phyloP scores from a whole-genome alignment of 768 basidiomycete species.

The Collybia sordida region DNA sequence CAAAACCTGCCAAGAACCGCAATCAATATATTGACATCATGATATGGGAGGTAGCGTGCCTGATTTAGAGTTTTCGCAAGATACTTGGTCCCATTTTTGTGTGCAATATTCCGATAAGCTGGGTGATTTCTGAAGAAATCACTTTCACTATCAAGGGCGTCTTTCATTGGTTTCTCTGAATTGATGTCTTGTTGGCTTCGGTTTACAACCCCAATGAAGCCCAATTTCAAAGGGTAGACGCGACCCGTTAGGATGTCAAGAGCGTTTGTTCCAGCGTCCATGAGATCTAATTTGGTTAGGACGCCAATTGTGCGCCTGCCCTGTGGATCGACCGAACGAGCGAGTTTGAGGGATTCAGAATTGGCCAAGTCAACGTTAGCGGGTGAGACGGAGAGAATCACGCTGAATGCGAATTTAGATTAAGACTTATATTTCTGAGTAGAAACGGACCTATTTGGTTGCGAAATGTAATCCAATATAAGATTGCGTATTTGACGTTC shows the following conservation, averaged over 20 bases:
- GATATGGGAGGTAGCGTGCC: slow-evolving; percentile 39
- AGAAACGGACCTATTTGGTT: slow-evolving; percentile 81
- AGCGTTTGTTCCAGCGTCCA: slow-evolving; percentile 99
- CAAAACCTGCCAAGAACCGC: slow-evolving; percentile 55
- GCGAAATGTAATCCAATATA: slow-evolving; percentile 94
- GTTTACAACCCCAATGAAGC: slow-evolving; percentile 98
- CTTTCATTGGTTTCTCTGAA: slow-evolving; percentile 77
- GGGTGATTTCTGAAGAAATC: slow-evolving; percentile 92
- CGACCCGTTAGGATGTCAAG: slow-evolving; percentile 94
- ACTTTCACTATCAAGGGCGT: slow-evolving; percentile 80
- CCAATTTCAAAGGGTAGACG: slow-evolving; percentile 96
- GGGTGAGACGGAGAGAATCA: slow-evolving; percentile 94
- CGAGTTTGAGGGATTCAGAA: slow-evolving; percentile 96
- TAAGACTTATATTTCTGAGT: neutral
- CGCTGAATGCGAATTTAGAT: slow-evolving; percentile 43
- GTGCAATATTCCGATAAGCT: slow-evolving; percentile 93
- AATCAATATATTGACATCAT: neutral
- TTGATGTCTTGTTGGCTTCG: slow-evolving; percentile 98
- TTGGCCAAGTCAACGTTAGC: slow-evolving; percentile 99
- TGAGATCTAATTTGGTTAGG: slow-evolving; percentile 95
- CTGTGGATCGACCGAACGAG: slow-evolving; percentile 92
- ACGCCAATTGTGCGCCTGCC: slow-evolving; percentile 96
- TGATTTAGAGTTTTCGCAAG: slow-evolving; percentile 92
- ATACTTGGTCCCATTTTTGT: slow-evolving; percentile 97
- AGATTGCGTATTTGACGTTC: slow-evolving; percentile 94